Base-by-base conservation (phyloP, 2,329 filamentous ascomycete species). In the Tolypocladium ovalisporum region DNA sequence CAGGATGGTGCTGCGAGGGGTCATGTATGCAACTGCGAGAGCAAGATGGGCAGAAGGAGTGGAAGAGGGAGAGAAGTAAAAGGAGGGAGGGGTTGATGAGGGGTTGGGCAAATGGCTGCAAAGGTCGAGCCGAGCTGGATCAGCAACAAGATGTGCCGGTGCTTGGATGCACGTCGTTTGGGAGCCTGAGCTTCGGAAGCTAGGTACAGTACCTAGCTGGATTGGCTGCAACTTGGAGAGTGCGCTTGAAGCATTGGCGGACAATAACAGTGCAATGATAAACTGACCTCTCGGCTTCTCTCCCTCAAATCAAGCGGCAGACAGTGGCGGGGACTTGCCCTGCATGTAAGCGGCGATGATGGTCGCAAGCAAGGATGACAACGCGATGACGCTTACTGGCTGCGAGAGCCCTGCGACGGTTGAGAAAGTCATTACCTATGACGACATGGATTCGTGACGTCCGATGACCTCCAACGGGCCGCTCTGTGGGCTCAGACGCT, bases 351-450 rank as follows among this genome's bases (percentile, higher is more conserved):
- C 9, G 34, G 15, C 12, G 29, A 17, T 15, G 27, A 52, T 27
- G 37, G 44, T 7, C 12, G 40, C 37, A 35, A 7, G 36, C 12
- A 17, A 12, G 32, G 57, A 61, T 63, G 62, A 63, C 61, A 64
- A 63, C 57, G 34, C 56, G 56, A 24, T 39, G 58, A 59, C 54
- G 56, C 49, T 62, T n/a, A 65, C 57, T 65, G 63, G 63, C 55
- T 55, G 47, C 10, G 4, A 4, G 29, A 12, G 39, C 39, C n/a
- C n/a, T n/a, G n/a, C n/a, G n/a, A n/a, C n/a, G n/a, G n/a, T n/a
- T n/a, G n/a, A n/a, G n/a, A n/a, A n/a, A n/a, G n/a, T n/a, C n/a
- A n/a, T n/a, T n/a, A 13, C 17, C 2, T 9, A 34, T 51, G 47
- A 51, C 47, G 47, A 34, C 47, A 51, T 49, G 24, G 24, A 49